phyloP scores from a whole-genome alignment of 116 monocot genomes.

The Cymodocea nodosa region DNA sequence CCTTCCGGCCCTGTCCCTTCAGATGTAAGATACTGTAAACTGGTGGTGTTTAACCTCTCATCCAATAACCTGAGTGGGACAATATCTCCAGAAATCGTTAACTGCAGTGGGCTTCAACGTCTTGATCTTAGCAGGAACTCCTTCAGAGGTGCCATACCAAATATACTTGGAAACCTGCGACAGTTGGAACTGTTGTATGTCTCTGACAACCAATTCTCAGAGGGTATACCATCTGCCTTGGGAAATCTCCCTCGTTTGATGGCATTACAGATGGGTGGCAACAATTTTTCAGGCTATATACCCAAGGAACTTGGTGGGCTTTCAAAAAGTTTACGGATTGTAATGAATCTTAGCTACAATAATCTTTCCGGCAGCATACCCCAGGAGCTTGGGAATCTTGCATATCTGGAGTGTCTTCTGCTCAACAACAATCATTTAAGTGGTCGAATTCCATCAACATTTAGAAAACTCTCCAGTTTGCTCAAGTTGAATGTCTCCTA shows the following conservation, averaged over 20 bases:
- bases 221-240: constrained; percentile 51
- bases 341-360: constrained; percentile 90
- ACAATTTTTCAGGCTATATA: constrained; percentile 58
- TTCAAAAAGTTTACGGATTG: constrained; percentile 83
- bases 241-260: constrained; percentile 71
- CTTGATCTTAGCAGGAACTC: constrained; percentile 78
- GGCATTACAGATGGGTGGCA: constrained; percentile 84
- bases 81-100: constrained; percentile 54
- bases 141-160: constrained; percentile 49
- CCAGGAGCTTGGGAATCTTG: constrained; percentile 71
- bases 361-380: constrained; percentile 73
- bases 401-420: constrained; percentile 52
- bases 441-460: constrained; percentile 73
- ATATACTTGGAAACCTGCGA: constrained; percentile 47
- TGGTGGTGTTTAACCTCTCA: constrained; percentile 85
- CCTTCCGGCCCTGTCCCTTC: constrained; percentile 68
- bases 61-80: constrained; percentile 53
- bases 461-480: constrained; percentile 72
- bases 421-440: constrained; percentile 71
- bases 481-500: constrained; percentile 74
- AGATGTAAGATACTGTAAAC: constrained; percentile 53
- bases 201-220: constrained; percentile 69
- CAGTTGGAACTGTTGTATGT: constrained; percentile 69
- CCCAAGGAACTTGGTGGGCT: constrained; percentile 72
- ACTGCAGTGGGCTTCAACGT: constrained; percentile 60